Evolutionary conservation across 1,139 yeast genomes (phyloP).

Genomic region (Kodamaea arcana): DNA sequence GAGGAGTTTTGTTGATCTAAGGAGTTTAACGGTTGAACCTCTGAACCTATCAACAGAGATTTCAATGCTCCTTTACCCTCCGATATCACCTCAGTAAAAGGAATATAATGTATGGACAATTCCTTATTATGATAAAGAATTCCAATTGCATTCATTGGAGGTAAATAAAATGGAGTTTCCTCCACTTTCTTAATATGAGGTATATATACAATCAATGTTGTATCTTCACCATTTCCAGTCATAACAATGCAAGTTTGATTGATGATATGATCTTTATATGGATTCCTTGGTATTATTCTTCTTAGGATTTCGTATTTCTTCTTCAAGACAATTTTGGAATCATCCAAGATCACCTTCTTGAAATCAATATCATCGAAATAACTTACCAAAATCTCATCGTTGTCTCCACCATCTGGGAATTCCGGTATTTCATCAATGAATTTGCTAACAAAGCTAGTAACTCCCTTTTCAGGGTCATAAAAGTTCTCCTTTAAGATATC

Average conservation of each 20-base stretch:
- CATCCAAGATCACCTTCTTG: constrained; percentile 39
- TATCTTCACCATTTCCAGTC: constrained; percentile 23
- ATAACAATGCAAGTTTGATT: constrained; percentile 76
- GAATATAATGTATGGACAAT: constrained; percentile 80
- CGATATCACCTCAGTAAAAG: constrained; percentile 44
- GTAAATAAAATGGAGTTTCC: constrained; percentile 82
- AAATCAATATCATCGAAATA: constrained; percentile 56
- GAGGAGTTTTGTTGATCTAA: too few relatives aligned
- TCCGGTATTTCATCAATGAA: constrained; percentile 30
- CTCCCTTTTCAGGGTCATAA: constrained; percentile 37
- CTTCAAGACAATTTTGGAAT: constrained; percentile 24
- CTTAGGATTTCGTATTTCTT: constrained; percentile 60
- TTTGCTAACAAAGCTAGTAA: constrained; percentile 31
- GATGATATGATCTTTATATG: constrained; percentile 74
- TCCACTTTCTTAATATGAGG: constrained; percentile 65
- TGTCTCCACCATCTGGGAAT: constrained; percentile 25
- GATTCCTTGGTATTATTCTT: constrained; percentile 84
- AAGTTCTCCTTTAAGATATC: constrained; percentile 64
- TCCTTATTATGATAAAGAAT: constrained; percentile 48
- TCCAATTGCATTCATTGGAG: constrained; percentile 80
- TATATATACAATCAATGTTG: constrained; percentile 61
- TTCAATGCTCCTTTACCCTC: too few relatives aligned
- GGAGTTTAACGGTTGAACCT: too few relatives aligned
- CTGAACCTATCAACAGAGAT: too few relatives aligned
- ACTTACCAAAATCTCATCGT: constrained; percentile 31